These are phyloP conservation scores for Aureobasidium pullulans DNA, from an alignment of 2,329 filamentous ascomycete genomes.

Conservation along the genomic window DNA sequence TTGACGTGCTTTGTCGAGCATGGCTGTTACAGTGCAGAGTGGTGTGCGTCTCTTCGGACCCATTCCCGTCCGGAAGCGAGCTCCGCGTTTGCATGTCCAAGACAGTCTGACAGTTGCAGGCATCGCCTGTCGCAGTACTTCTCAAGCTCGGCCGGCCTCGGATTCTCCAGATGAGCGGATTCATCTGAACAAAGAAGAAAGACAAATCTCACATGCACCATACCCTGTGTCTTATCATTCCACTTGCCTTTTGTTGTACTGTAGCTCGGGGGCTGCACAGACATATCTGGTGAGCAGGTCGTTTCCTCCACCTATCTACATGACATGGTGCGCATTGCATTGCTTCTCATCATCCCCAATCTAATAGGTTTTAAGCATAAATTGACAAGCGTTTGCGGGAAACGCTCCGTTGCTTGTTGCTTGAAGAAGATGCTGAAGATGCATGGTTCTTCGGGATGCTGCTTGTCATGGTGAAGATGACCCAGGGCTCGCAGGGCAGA, in stretches of 20 bases:
- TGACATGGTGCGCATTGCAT: not conserved
- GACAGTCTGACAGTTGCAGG: not conserved
- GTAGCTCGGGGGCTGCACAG: not conserved
- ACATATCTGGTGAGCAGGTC: not conserved
- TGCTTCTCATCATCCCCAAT: not conserved
- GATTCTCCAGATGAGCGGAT: too few relatives aligned
- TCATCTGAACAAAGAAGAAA: not conserved
- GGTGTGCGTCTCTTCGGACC: not conserved
- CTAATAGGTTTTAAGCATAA: not conserved
- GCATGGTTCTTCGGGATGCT: not conserved
- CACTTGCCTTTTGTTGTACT: not conserved
- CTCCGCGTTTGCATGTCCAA: not conserved
- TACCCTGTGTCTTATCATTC: not conserved
- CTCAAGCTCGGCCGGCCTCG: not conserved
- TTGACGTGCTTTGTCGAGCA: slow-evolving; percentile 2
- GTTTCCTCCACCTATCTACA: not conserved
- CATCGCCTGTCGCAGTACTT: not conserved
- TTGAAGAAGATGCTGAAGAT: not conserved
- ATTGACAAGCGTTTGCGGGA: too few relatives aligned
- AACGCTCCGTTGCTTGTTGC: not conserved
- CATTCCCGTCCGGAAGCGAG: not conserved
- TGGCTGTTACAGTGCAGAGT: not conserved
- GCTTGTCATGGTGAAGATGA: not conserved
- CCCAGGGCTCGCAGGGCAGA: not conserved
- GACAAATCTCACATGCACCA: not conserved